Evolutionary conservation across 1,284 basidiomycete species (phyloP), one percentile per base, ranked within the genome.

Genomic region (Spongiforma sp.): DNA sequence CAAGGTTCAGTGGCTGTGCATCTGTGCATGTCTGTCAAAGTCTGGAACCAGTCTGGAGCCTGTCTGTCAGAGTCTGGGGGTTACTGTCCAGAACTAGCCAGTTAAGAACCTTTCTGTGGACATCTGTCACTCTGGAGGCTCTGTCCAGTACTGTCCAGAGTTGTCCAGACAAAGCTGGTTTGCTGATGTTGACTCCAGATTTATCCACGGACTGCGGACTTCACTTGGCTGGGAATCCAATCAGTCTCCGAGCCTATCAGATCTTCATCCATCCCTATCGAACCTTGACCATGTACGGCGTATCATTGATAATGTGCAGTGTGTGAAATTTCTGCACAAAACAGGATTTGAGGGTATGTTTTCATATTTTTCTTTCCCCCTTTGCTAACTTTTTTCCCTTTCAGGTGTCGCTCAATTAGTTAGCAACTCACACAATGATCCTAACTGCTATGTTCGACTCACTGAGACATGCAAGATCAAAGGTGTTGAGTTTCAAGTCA

Each of bases 221-320:
- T 0, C 53, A n/a, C 63, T 75, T 15, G 64, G 63, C 6, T 77
- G 71, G 71, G 11, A 48, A 2, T 36, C 36, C 0, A 4, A 56
- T 17, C 26, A 26, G 1, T 41, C 59, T 52, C 66, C 61, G 11
- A 63, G 43, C 1, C 61, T 74, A 0, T 54, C 43, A 0, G 65
- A 76, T 5, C 71, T 78, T 9, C 74, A 78, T 55, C 74, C 73
- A 7, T 77, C 71, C 1, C 63, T 74, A 6, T 65, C 59, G 9
- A 78, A 77, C 37, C 41, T 69, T 0, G 70, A 77, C 43, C 69
- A 76, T 59, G 54, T 71, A 0, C 53, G 50, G 3, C 28, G 62
- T 0, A n/a, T 70, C 2, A 77, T 78, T 10, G 61, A 72, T 33
- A 56, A 34, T 1, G 52, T 73, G 1, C 62, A 57, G 6, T 17